Conservation (phyloP, 2,329 filamentous ascomycete species). For the Epichloe bromicola region DNA sequence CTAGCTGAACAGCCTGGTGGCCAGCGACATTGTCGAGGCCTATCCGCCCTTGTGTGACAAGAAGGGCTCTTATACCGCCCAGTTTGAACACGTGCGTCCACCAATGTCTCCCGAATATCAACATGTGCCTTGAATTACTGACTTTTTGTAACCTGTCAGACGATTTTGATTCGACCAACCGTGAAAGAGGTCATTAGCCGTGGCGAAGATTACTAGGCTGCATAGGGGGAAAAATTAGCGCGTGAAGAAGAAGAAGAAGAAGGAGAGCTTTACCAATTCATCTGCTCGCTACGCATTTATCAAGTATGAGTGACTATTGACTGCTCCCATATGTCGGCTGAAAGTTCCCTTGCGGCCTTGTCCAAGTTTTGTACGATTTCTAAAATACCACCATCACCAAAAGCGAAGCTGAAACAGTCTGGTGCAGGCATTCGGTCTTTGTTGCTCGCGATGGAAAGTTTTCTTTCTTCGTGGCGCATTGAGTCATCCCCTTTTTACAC, state of each 20-base stretch:
- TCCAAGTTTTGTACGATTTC: constrained; percentile 1
- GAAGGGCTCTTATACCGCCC: constrained; percentile 89
- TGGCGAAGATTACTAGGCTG: constrained; percentile 63
- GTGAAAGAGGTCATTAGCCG: constrained; percentile 82
- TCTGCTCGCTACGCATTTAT: no score
- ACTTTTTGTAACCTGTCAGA: constrained; percentile 29
- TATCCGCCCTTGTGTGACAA: constrained; percentile 84
- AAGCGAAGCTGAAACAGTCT: no score
- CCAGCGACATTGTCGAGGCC: constrained; percentile 71
- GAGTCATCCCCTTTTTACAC: no score
- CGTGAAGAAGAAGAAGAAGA: constrained; percentile 12
- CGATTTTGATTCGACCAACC: constrained; percentile 62
- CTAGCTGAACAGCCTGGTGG: constrained; percentile 75
- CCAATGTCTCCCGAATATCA: no score
- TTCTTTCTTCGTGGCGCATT: no score
- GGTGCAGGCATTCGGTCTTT: no score
- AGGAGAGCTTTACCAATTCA: neutral
- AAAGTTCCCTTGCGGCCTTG: neutral
- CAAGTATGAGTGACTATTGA: no score
- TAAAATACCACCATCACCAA: no score
- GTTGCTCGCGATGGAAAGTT: no score
- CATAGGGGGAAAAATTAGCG: constrained; percentile 9
- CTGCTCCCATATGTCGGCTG: no score
- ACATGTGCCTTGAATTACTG: constrained; percentile 1
- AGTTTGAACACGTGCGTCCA: constrained; percentile 77